Conservation (phyloP, 805 yeast genomes). For the Wickerhamiella occidentalis region DNA sequence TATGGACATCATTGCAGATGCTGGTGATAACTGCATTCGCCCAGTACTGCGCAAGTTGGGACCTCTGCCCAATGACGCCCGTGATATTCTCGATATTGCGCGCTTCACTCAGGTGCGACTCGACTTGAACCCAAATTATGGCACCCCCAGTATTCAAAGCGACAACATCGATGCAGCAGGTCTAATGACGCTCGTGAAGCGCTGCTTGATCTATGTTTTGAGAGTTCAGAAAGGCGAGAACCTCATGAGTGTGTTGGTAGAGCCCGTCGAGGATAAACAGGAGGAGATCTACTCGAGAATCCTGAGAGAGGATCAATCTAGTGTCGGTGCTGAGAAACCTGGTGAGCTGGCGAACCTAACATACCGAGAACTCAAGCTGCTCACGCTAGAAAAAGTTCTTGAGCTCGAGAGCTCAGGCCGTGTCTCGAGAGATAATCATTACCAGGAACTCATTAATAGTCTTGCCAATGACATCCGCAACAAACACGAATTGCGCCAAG, state of each 20-base stretch:
- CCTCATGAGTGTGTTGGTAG: constrained; percentile 54
- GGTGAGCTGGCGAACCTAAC: constrained; percentile 26
- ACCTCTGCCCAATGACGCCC: constrained; percentile 34
- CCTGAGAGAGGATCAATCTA: constrained; percentile 19
- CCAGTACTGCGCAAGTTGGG: constrained; percentile 34
- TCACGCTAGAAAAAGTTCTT: constrained; percentile 60
- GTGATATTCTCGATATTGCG: constrained; percentile 39
- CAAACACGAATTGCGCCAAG: constrained; percentile 40
- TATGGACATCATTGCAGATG: constrained; percentile 18
- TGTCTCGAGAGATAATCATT: constrained; percentile 54
- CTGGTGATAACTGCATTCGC: constrained; percentile 42
- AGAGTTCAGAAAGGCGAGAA: constrained; percentile 64
- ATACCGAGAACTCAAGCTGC: constrained; percentile 66
- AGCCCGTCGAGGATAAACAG: constrained; percentile 55
- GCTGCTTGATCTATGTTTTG: constrained; percentile 70
- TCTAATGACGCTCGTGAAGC: constrained; percentile 62
- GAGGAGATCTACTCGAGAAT: constrained; percentile 34
- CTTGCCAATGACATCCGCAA: constrained; percentile 68
- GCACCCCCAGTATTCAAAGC: constrained; percentile 22
- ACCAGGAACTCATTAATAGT: constrained; percentile 68
- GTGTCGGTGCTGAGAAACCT: constrained; percentile 12
- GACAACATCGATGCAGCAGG: constrained; percentile 30
- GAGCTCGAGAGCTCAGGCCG: constrained; percentile 60
- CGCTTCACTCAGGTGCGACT: constrained; percentile 43
- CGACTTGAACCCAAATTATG: constrained; percentile 45